Base-by-base conservation (phyloP, 345 rosid genomes). In the Eucalyptus melliodora region DNA sequence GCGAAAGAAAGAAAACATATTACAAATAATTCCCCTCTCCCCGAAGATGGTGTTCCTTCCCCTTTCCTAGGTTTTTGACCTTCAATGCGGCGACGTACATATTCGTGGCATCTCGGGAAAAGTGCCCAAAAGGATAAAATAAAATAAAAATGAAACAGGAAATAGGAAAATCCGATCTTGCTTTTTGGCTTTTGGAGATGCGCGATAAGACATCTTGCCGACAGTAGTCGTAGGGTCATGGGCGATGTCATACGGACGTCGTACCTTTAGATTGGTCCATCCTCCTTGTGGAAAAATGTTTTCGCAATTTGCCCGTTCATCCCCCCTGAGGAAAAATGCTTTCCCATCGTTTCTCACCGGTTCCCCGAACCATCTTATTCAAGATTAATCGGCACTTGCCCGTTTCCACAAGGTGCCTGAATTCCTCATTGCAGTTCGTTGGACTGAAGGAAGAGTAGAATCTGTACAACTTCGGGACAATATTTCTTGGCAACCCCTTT, bases 161-260 rank as follows among this genome's bases (percentile, higher is more conserved):
- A 65, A 30, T 6, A n/a, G 34, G 77, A n/a, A 65, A n/a, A 67
- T 67, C 80, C 11, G 11, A 67, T 67, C 80, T 31, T 31, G 11
- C 21, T 31, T 31, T 67, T 16, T 31, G 10, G 40, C 40, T 31
- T 67, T 31, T 16, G 80, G 80, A 67, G 42, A 67, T 16, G 6
- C 42, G 17, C 42, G 11, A 31, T 10, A 67, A 67, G 80, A 31
- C 3, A 65, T 67, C 23, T 16, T 16, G 40, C 37, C 10, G 80
- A 67, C 80, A 16, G 12, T 4, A 5, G 62, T 26, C 77, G 11
- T 2, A 15, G 77, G 3, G 21, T n/a, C 8, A n/a, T 0, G 1
- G 6, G 3, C 77, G 77, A 65, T n/a, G 19, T n/a, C 11, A 69
- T 5, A 31, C 12, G 12, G 1, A 16, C 37, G 42, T 31, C 19